phyloP scores from a whole-genome alignment of 371 early-diverging fungal genomes.

The Mortierella sp. region DNA sequence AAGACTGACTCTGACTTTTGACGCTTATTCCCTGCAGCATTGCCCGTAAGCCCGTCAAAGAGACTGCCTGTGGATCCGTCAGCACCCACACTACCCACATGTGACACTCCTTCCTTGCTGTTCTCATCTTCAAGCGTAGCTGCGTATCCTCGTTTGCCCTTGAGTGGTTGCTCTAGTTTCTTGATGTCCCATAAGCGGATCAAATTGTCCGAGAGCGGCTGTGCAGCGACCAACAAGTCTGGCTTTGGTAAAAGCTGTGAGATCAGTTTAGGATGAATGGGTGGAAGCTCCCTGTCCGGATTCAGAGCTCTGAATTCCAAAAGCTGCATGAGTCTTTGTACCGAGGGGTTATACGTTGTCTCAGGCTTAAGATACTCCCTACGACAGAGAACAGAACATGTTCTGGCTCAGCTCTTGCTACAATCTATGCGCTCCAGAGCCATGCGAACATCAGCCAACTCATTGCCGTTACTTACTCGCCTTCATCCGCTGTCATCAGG shows the following conservation, averaged over 20 bases:
- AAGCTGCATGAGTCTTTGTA: conserved; percentile 66
- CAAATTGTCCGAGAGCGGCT: conserved; percentile 52
- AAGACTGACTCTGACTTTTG: conserved; percentile 47
- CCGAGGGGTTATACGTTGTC: conserved; percentile 67
- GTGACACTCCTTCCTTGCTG: conserved; percentile 18
- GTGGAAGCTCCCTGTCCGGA: conserved; percentile 61
- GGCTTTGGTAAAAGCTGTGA: conserved; percentile 56
- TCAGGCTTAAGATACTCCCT: conserved; percentile 57
- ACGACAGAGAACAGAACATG: background rate
- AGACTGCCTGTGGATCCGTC: conserved; percentile 26
- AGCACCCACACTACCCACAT: conserved; percentile 2
- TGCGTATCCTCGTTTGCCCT: conserved; percentile 38
- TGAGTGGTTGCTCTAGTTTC: conserved; percentile 46
- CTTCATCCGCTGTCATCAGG: conserved; percentile 58
- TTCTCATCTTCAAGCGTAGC: conserved; percentile 36
- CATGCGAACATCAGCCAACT: background rate
- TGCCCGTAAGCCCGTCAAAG: conserved; percentile 25
- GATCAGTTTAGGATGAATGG: conserved; percentile 56
- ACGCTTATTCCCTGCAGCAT: conserved; percentile 25
- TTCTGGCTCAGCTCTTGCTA: too few relatives aligned
- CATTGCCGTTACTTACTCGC: conserved; percentile 46
- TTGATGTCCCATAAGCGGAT: conserved; percentile 60
- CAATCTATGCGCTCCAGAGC: too few relatives aligned
- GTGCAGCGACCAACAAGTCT: conserved; percentile 54
- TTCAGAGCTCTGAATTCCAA: conserved; percentile 68